Evolutionary conservation across 441 rosid genomes (phyloP).

Genomic region (Aquilaria agallochum): DNA sequence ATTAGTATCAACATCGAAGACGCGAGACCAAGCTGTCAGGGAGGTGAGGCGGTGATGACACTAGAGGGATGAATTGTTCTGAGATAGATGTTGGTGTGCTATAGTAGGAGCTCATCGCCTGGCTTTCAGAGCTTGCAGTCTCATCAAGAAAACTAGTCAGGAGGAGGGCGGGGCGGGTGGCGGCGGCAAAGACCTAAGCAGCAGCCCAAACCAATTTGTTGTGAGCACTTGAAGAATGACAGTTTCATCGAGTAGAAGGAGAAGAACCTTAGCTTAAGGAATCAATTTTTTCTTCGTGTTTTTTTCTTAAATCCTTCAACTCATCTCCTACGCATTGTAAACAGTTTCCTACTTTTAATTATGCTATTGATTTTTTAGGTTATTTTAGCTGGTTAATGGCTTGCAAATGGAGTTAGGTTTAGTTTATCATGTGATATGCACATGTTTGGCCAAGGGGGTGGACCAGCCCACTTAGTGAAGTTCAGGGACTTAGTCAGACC

Average conservation of each 20-base stretch:
- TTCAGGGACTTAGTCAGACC: too few relatives aligned
- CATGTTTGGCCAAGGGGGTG: too few relatives aligned
- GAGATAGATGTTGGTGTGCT: conserved; percentile 75
- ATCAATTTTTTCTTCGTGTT: too few relatives aligned
- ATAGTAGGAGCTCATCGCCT: conserved; percentile 63
- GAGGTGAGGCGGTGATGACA: conserved; percentile 81
- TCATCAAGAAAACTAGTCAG: conserved; percentile 94
- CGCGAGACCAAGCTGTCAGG: conserved; percentile 84
- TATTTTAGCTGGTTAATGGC: too few relatives aligned
- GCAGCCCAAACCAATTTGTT: conserved; percentile 92
- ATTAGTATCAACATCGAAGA: conserved; percentile 89
- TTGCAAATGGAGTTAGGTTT: too few relatives aligned
- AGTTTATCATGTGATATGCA: too few relatives aligned
- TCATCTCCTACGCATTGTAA: too few relatives aligned
- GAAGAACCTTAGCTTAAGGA: conserved; percentile 7
- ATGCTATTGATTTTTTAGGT: too few relatives aligned
- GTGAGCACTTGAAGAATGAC: conserved; percentile 83
- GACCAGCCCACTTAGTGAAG: too few relatives aligned
- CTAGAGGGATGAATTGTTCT: conserved; percentile 98
- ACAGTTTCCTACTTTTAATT: too few relatives aligned
- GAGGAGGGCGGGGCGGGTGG: conserved; percentile 54
- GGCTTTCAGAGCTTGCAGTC: conserved; percentile 80
- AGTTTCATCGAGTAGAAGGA: conserved; percentile 54
- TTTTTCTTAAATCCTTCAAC: too few relatives aligned
- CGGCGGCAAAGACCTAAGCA: conserved; percentile 84